Evolutionary conservation across 2,329 filamentous ascomycete genomes (phyloP), one percentile per base, ranked within the genome.

Genomic region (Aspergillus phoenicis): DNA sequence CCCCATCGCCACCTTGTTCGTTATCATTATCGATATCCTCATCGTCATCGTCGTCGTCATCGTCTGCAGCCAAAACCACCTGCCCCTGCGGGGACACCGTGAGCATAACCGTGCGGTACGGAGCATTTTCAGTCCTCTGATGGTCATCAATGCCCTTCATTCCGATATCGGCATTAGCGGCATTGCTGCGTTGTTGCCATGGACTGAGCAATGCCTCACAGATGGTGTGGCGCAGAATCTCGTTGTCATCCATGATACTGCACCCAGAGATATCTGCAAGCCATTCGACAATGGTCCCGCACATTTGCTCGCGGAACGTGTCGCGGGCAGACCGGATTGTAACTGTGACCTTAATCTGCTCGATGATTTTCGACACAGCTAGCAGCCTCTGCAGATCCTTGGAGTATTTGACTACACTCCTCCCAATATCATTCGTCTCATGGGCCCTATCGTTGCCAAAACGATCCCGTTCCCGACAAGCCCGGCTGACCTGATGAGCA

Each of bases 231-330:
- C 93, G 86, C 47, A 99, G 81, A 17, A 98, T 87, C 62, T 91
- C 83, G 63, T 88, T 86, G 71, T 99, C 92, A 33, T 87, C 82
- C 1, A 91, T 92, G 51, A 97, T 90, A 57, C 87, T 90, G 76
- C 93, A 97, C 30, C 93, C 93, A 7, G 93, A 87, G 70, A 99
- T 96, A 75, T 99, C 96, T 56, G 89, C 85, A 20, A 99, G 84
- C 96, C 96, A 99, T 70, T 97, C 93, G 57, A 99, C 90, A 63
- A 99, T 94, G 15, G 93, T 92, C n/a, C 91, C 93, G 70, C 93
- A 97, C 96, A 99, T 99, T 74, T 98, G 91, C 74, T 99, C 95
- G 61, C 95, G 86, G 78, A 98, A 99, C 0, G 93, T 98, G 77
- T 99, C 95, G 68, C 96, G 86, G 5, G 95, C 88, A 8, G 94